phyloP scores from a whole-genome alignment of 345 rosid species.

The Eucalyptus globulus region DNA sequence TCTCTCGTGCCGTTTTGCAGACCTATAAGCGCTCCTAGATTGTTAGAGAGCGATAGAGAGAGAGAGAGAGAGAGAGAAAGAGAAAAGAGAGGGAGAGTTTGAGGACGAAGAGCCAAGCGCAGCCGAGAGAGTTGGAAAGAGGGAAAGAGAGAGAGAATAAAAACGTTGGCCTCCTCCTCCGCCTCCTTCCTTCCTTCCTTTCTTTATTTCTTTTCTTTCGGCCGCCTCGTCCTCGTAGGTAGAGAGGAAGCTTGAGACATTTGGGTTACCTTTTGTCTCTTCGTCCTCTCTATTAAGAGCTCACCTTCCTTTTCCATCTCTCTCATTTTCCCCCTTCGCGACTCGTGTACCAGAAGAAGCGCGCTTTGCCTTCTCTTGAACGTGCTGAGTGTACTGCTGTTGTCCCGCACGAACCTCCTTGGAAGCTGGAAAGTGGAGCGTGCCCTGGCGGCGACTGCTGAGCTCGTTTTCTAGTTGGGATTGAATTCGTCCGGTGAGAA shows the following conservation, averaged over 20 bases:
- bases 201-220: neutral
- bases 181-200: neutral
- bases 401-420: neutral
- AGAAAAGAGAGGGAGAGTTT: neutral
- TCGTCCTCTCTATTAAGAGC: constrained; percentile 37
- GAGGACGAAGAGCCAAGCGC: neutral
- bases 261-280: constrained; percentile 51
- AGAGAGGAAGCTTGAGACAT: constrained; percentile 63
- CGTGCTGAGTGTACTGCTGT: neutral
- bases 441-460: neutral
- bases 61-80: neutral
- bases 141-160: neutral
- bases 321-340: neutral
- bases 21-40: neutral
- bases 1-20: neutral
- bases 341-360: neutral
- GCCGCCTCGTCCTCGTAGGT: neutral
- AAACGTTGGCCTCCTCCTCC: neutral
- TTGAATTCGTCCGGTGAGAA: neutral
- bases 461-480: neutral
- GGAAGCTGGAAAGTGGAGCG: neutral
- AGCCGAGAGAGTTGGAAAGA: neutral
- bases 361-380: neutral
- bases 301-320: neutral
- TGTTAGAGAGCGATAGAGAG: neutral